Base-by-base conservation (phyloP, 73 alveolate species). In the Uronychia setigera region DNA sequence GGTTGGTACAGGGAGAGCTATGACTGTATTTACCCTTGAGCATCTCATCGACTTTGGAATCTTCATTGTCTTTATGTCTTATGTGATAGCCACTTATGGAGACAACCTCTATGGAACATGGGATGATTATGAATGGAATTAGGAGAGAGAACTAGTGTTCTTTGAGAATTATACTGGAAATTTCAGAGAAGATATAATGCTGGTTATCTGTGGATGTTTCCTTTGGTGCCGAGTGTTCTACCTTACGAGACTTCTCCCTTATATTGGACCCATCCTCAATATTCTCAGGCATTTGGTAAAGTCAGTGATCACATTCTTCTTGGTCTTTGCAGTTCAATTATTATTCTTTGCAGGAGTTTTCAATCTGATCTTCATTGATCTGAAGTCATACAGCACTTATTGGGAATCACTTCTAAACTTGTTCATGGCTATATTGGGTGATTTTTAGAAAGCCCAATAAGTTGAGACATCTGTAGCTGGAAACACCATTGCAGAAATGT, bases 391-490 rank as follows among this genome's bases (percentile, higher is more conserved):
- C 46, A 35, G 78, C 59, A 85, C 83, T 26, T 81, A 46, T 25
- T 81, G 25, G 29, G 31, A 76, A 26, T 83, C 88, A 26, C 79
- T 91, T 14, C 29, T 33, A 31, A 86, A 89, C 14, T 81, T 91
- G 33, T 91, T 91, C 79, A 85, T 34, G 33, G 90, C 96, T 26
- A 84, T 92, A 9, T 46, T 91, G 80, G 93, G 96, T 1, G 35
- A 77, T 1, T 81, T 86, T 67, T 57, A 60, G n/a, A 5, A 19
- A n/a, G n/a, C 74, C 76, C 31, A 33, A 26, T 26, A 14, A 0
- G 74, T 82, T 1, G 78, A 58, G 29, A 29, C 32, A 31, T 74
- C 83, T 11, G 31, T 14, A 5, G 60, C 74, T 11, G 77, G 81
- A 0, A 58, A 46, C 26, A 30, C 25, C 34, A 58, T 32, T 26